These are phyloP conservation scores for Cystofilobasidium bisporidii DNA, from an alignment of 768 basidiomycete genomes.

Conservation along the genomic window DNA sequence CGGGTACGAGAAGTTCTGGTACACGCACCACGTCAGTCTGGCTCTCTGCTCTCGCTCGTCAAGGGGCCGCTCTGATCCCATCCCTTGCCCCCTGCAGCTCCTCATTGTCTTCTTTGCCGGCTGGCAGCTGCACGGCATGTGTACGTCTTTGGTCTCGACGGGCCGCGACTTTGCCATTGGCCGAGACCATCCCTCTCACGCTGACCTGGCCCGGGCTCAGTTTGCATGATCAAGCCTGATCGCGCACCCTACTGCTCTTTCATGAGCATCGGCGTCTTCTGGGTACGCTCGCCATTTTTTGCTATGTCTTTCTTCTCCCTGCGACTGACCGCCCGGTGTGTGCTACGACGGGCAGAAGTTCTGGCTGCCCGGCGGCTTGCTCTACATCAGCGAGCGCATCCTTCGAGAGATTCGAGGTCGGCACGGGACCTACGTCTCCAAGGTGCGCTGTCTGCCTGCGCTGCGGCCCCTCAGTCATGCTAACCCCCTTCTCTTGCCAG, in stretches of 20 bases:
- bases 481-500: not conserved
- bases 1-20: slow-evolving; percentile 71
- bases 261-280: slow-evolving; percentile 84
- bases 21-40: slow-evolving; percentile 31
- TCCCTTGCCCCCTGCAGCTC: slow-evolving; percentile 62
- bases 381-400: slow-evolving; percentile 80
- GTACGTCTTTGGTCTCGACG: too few species aligned
- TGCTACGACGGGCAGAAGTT: slow-evolving; percentile 33
- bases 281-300: slow-evolving; percentile 49
- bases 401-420: slow-evolving; percentile 76
- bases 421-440: slow-evolving; percentile 83
- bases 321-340: not conserved
- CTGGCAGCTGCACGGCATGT: slow-evolving; percentile 91
- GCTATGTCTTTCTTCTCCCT: not conserved
- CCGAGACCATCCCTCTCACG: too few species aligned
- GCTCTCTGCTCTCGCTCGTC: too few species aligned
- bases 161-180: too few species aligned
- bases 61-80: too few species aligned
- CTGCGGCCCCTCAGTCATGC: too few species aligned
- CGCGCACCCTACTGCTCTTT: slow-evolving; percentile 75
- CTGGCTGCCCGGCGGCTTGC: slow-evolving; percentile 42
- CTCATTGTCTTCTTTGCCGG: slow-evolving; percentile 85
- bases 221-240: slow-evolving; percentile 55
- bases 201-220: slow-evolving; percentile 5
- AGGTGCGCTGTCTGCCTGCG: slow-evolving; percentile 38